phyloP scores from a whole-genome alignment of 352 stramenopile genomes.

The Phytophthora ohioensis region DNA sequence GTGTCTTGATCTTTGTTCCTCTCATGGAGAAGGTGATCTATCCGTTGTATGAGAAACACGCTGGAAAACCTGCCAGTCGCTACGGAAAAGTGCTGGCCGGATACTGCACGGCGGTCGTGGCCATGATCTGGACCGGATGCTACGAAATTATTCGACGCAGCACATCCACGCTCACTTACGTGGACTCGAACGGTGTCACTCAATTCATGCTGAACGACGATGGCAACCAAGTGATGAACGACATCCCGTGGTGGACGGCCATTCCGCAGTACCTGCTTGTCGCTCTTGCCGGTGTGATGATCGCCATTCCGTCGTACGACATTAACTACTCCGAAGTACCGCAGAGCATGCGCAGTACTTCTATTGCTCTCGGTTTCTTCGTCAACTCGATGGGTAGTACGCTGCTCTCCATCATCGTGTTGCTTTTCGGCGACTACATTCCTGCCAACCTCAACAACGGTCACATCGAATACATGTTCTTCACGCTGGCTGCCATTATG shows the following conservation, averaged over 20 bases:
- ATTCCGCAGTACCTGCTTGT: constrained; percentile 58
- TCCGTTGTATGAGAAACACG: constrained; percentile 48
- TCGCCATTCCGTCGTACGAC: constrained; percentile 50
- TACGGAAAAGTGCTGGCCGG: constrained; percentile 51
- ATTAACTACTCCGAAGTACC: constrained; percentile 57
- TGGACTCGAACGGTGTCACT: constrained; percentile 22
- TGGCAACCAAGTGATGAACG: constrained; percentile 30
- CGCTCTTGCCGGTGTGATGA: constrained; percentile 50
- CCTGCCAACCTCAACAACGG: constrained; percentile 35
- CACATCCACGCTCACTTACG: constrained; percentile 29
- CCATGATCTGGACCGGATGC: constrained; percentile 50
- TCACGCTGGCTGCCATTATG: constrained; percentile 45
- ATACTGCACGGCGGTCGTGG: constrained; percentile 45
- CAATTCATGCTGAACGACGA: constrained; percentile 46
- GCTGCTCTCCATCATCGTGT: constrained; percentile 64
- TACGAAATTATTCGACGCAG: constrained; percentile 50
- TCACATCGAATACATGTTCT: constrained; percentile 55
- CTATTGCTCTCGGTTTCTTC: constrained; percentile 51
- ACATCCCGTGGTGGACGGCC: constrained; percentile 37
- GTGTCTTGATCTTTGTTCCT: constrained; percentile 50
- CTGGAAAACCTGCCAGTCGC: constrained; percentile 46
- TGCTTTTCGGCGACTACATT: constrained; percentile 72
- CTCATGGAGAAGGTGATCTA: constrained; percentile 51
- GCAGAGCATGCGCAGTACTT: constrained; percentile 43
- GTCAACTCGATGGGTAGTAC: constrained; percentile 63